Percentiles rank a stretch among this genome's conserved stretches.
Evolutionary conservation across 257 asterid species (phyloP).

Genomic region (Orobanche coerulescens): DNA sequence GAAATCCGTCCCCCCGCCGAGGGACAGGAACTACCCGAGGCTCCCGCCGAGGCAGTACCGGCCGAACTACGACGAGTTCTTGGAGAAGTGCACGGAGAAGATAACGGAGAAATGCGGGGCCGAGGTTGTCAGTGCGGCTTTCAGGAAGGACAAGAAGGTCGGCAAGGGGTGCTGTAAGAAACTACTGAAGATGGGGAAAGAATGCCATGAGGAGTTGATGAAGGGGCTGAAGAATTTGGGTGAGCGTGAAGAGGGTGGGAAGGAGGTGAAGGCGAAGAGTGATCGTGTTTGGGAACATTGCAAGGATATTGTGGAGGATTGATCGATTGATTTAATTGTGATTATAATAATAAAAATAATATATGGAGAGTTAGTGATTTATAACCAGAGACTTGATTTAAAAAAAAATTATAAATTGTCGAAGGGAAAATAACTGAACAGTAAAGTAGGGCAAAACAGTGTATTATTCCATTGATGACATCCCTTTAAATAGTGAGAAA

Average conservation of each 20-base stretch:
- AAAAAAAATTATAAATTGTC: too few relatives aligned
- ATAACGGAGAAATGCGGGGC: background rate
- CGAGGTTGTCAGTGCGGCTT: background rate
- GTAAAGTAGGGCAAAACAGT: too few relatives aligned
- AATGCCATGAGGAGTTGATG: background rate
- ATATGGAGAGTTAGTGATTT: too few relatives aligned
- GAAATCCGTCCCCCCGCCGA: background rate
- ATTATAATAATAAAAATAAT: too few relatives aligned
- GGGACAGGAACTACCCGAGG: background rate
- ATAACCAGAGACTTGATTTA: too few relatives aligned
- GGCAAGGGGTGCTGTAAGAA: background rate
- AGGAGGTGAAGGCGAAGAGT: slow-evolving; percentile 1
- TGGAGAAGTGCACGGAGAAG: background rate
- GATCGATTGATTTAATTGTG: too few relatives aligned
- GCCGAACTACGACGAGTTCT: background rate
- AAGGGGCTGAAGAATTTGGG: background rate
- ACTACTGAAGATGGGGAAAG: background rate
- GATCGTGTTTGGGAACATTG: slow-evolving; percentile 19
- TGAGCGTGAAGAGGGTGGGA: background rate
- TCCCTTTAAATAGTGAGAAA: too few relatives aligned
- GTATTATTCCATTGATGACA: too few relatives aligned
- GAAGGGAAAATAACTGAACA: too few relatives aligned
- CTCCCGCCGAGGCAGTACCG: background rate
- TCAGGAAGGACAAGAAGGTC: background rate
- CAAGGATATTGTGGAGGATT: background rate